Percentiles rank a stretch among this genome's conserved stretches.
phyloP scores from a whole-genome alignment of 306 rosid genomes.

The Pterocarpus santalinus region DNA sequence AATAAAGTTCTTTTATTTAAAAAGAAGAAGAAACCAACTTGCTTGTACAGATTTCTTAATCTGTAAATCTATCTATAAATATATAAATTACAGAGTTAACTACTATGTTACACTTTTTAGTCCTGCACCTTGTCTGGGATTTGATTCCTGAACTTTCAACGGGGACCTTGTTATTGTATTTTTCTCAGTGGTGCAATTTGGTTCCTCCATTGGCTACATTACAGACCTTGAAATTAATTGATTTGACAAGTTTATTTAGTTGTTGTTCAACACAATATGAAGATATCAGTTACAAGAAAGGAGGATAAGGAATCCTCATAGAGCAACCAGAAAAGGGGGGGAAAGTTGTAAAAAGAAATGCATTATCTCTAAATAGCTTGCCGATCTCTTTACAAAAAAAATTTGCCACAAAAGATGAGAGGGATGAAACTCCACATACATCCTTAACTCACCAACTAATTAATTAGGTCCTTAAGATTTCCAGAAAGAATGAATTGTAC shows the following conservation, averaged over 20 bases:
- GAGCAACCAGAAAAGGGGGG: constrained; percentile 21
- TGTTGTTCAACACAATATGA: constrained; percentile 29
- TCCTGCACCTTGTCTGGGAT: not conserved
- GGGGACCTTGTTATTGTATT: not conserved
- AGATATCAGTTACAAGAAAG: constrained; percentile 17
- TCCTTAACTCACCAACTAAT: not conserved
- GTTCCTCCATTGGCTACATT: constrained; percentile 2
- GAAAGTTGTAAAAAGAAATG: not conserved
- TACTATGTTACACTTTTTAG: not conserved
- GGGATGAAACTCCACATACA: constrained; percentile 9
- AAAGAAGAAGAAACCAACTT: not conserved
- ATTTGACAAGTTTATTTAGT: constrained; percentile 22
- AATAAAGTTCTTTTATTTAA: not conserved
- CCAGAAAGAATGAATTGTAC: not conserved
- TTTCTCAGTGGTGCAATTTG: not conserved
- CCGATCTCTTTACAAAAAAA: constrained; percentile 18
- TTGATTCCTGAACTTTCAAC: constrained; percentile 22
- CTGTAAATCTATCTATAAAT: not conserved
- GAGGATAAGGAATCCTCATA: constrained; percentile 6
- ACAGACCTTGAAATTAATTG: not conserved
- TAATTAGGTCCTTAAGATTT: constrained; percentile 16
- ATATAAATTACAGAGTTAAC: not conserved
- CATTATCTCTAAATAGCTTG: not conserved
- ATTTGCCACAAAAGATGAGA: constrained; percentile 18
- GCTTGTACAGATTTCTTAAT: not conserved